A percentile compares a stretch with the other conserved stretches of the same genome.
phyloP scores from a whole-genome alignment of 163 green algal genomes.

The Coccomyxa subellipsoidea region DNA sequence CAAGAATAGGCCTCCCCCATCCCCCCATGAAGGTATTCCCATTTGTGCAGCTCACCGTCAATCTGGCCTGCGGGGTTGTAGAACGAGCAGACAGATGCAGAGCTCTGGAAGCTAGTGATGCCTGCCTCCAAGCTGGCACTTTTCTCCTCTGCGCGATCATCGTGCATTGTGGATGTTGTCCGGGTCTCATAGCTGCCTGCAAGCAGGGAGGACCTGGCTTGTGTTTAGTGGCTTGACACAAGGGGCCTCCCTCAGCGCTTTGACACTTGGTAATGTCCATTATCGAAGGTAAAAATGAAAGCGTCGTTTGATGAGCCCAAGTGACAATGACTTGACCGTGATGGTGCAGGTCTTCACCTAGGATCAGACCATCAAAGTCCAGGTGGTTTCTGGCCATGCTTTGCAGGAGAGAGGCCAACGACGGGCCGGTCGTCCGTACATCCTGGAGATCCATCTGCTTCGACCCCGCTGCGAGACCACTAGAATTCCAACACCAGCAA shows the following conservation, averaged over 20 bases:
- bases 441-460: neutral
- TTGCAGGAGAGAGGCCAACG: neutral
- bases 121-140: neutral
- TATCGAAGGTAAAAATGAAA: no score
- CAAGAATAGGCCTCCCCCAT: no score
- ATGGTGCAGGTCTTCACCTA: neutral
- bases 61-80: constrained; percentile 3
- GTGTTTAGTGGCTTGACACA: no score
- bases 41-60: neutral
- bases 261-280: no score
- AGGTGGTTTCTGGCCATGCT: neutral
- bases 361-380: constrained; percentile 7
- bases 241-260: no score
- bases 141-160: neutral
- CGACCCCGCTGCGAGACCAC: neutral
- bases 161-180: neutral
- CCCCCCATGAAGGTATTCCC: neutral
- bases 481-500: no score
- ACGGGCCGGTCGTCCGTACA: neutral
- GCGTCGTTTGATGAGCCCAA: no score
- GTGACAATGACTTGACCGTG: no score
- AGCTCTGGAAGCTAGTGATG: neutral
- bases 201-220: no score
- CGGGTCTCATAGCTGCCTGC: neutral
- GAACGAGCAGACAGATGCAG: neutral